Conservation (phyloP, 2,329 filamentous ascomycete species). For the Alternaria sp. region DNA sequence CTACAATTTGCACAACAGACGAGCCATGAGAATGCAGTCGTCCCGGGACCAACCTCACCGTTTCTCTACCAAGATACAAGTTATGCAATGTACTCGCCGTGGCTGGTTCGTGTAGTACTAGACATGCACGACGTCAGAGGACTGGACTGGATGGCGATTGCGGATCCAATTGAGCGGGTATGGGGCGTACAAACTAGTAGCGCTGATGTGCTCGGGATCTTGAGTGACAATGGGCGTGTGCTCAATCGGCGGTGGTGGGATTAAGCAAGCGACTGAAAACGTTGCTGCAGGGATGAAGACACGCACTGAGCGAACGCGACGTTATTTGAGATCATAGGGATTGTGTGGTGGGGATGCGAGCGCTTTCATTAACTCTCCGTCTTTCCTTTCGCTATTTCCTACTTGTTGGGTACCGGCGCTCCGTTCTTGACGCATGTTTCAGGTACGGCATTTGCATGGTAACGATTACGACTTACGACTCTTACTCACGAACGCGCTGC, state of each 20-base stretch:
- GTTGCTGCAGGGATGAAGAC: not conserved
- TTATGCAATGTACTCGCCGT: conserved; percentile 41
- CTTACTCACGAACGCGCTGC: not conserved
- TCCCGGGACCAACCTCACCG: conserved; percentile 19
- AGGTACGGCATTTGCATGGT: not conserved
- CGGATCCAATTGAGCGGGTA: conserved; percentile 40
- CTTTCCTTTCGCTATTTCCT: not conserved
- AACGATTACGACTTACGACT: conserved; percentile 3
- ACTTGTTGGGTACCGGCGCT: not conserved
- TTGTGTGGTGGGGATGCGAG: not conserved
- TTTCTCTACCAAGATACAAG: conserved; percentile 39
- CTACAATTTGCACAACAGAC: conserved; percentile 15
- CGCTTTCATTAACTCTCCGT: not conserved
- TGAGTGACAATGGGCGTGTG: conserved; percentile 45
- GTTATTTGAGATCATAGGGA: not conserved
- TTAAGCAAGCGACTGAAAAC: conserved; percentile 14
- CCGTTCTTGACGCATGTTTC: not conserved
- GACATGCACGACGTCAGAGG: conserved; percentile 44
- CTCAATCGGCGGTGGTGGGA: conserved; percentile 46
- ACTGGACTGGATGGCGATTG: conserved; percentile 48
- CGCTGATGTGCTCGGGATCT: conserved; percentile 44
- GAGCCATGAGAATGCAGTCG: not conserved
- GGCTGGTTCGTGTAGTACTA: conserved; percentile 46
- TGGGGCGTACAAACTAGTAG: conserved; percentile 44
- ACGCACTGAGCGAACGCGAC: not conserved